These are phyloP conservation scores for Trichoderma sp. DNA, from an alignment of 2,329 filamentous ascomycete species.

Conservation along the genomic window DNA sequence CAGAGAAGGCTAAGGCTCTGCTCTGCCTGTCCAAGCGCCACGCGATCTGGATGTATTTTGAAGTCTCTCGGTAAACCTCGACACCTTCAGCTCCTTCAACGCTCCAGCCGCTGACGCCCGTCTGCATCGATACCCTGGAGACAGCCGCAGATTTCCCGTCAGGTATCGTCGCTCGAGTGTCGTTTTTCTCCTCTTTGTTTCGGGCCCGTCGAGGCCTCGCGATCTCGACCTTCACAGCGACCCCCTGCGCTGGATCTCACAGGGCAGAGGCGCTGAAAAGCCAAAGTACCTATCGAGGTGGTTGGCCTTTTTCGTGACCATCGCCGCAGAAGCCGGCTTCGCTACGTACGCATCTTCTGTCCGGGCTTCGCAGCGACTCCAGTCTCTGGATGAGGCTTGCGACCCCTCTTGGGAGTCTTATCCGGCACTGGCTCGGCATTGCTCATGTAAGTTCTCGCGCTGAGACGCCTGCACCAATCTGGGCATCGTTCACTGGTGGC, in stretches of 20 bases:
- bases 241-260: constrained; percentile 5
- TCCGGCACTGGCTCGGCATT: constrained; percentile 33
- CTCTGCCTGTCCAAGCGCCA: constrained; percentile 31
- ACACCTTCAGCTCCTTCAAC: constrained; percentile 30
- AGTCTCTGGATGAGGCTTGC: constrained; percentile 32
- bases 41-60: constrained; percentile 33
- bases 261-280: constrained; percentile 5
- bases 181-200: not conserved
- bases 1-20: constrained; percentile 20
- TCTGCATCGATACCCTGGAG: constrained; percentile 21
- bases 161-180: not conserved
- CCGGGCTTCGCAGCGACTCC: constrained; percentile 2
- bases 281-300: not conserved
- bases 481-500: not conserved
- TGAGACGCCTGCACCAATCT: not conserved
- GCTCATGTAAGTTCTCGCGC: constrained; percentile 34
- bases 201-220: not conserved
- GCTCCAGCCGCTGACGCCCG: constrained; percentile 24
- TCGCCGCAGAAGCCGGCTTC: not conserved
- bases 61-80: constrained; percentile 27
- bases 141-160: not conserved
- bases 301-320: constrained; percentile 4
- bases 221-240: not conserved
- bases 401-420: constrained; percentile 25
- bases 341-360: constrained; percentile 3